These are phyloP conservation scores for Hordeum pubiflorum DNA, from an alignment of 202 grass and related monocot species.

Conservation along the genomic window DNA sequence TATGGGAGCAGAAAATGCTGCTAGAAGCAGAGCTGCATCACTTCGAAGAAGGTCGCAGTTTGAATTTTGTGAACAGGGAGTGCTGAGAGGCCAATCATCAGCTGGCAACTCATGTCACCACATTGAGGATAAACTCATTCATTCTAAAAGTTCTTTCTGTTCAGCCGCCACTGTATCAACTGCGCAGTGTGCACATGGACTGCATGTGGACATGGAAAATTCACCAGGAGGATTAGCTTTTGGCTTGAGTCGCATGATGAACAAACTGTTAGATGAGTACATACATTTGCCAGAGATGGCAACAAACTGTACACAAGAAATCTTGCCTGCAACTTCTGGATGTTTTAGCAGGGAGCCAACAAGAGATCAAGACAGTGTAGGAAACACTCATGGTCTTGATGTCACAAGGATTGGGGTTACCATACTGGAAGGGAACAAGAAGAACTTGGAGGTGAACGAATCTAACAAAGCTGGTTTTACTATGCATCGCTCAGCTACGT, in stretches of 20 bases:
- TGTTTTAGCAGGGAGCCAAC: slow-evolving; percentile 14
- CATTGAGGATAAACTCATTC: background rate
- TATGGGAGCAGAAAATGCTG: background rate
- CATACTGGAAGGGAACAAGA: slow-evolving; percentile 10
- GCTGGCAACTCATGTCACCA: background rate
- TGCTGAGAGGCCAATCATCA: slow-evolving; percentile 2
- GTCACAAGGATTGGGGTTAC: background rate
- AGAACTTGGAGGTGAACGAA: background rate
- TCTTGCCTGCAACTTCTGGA: slow-evolving; percentile 6
- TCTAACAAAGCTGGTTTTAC: slow-evolving; percentile 13
- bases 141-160: slow-evolving; percentile 26
- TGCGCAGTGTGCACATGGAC: slow-evolving; percentile 5
- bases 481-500: slow-evolving; percentile 4
- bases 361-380: slow-evolving; percentile 29
- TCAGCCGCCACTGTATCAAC: slow-evolving; percentile 13
- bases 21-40: slow-evolving; percentile 21
- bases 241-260: slow-evolving; percentile 31
- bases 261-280: slow-evolving; percentile 31
- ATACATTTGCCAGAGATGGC: slow-evolving; percentile 21
- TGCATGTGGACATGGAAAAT: slow-evolving; percentile 33
- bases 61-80: slow-evolving; percentile 22
- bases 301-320: slow-evolving; percentile 14
- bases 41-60: slow-evolving; percentile 44
- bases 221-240: slow-evolving; percentile 28
- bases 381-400: background rate